Percentiles rank a stretch among this genome's conserved stretches.
Conservation (phyloP, 2,329 filamentous ascomycete species). For the Acrocalymma vagum region DNA sequence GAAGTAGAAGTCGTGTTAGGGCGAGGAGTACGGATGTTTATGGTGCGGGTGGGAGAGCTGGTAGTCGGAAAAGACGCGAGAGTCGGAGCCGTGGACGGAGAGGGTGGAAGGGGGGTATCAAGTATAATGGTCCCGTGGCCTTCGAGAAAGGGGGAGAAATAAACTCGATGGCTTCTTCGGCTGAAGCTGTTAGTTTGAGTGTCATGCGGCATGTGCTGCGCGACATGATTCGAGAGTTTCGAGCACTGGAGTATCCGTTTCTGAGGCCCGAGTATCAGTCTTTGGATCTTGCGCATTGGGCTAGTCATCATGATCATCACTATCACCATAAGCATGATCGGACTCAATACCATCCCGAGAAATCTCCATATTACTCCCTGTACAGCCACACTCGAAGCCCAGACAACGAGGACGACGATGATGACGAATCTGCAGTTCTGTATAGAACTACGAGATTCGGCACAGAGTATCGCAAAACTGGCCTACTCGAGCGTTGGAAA, state of each 20-base stretch:
- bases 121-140: slow-evolving; percentile 14
- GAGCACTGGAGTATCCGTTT: slow-evolving; percentile 49
- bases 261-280: slow-evolving; percentile 41
- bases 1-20: no score
- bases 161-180: slow-evolving; percentile 25
- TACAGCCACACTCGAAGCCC: slow-evolving; percentile 1
- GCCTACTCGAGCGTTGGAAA: slow-evolving; percentile 41
- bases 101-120: slow-evolving; percentile 11
- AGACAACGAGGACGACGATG: slow-evolving; percentile 37
- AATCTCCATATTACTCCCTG: slow-evolving; percentile 12
- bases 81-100: no score
- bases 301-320: slow-evolving; percentile 8
- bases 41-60: slow-evolving; percentile 13
- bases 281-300: slow-evolving; percentile 21
- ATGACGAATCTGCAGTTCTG: slow-evolving; percentile 29
- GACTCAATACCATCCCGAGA: slow-evolving; percentile 9
- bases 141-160: slow-evolving; percentile 33
- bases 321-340: background rate
- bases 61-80: no score
- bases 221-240: slow-evolving; percentile 47
- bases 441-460: slow-evolving; percentile 32
- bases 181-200: slow-evolving; percentile 44
- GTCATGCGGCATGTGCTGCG: slow-evolving; percentile 47
- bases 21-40: slow-evolving; percentile 12
- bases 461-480: slow-evolving; percentile 44